Evolutionary conservation across 1,139 yeast species (phyloP), one percentile per base, ranked within the genome.

Genomic region (Geotrichum aggregatum): DNA sequence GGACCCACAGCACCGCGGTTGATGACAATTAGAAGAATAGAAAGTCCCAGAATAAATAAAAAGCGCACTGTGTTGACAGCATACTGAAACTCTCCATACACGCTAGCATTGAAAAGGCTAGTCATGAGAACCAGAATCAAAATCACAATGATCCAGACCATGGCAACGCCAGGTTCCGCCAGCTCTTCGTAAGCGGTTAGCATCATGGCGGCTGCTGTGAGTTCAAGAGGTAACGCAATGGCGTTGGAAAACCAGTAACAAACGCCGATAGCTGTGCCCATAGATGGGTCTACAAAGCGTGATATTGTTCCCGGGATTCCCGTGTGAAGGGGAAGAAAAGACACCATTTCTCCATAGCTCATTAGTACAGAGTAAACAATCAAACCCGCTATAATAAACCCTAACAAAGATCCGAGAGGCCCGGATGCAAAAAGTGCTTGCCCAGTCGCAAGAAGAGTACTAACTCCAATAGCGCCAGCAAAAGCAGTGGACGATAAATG

Each of bases 401-500:
- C 95, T 2, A 88, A 63, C 8, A 87, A 66, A 1, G 89, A 79
- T 0, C 96, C 96, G 53, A 87, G 71, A 0, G 96, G 95, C 1
- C 96, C 96, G 1, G 91, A 84, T 18, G 82, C 80, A 26, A 84
- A 76, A 49, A 88, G 75, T 0, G 89, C 86, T 59, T 84, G 83
- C 1, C 96, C 95, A n/a, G 87, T 77, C 48, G 85, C 83, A 41
- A 86, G 71, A 58, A 86, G 76, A 16, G 87, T 68, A 0, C 95
- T 95, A n/a, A 87, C 91, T 1, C 95, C 95, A 3, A 87, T 70
- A 0, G 92, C 84, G 0, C 92, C 94, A 1, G 94, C 92, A 42
- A 88, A 73, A 0, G 95, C 87, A 47, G 87, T 83, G 82, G 86
- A 83, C 64, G 85, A 89, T 21, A 87, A 70, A 65, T 87, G 95